A percentile compares a stretch with the other conserved stretches of the same genome.
Conservation (phyloP, 2,329 filamentous ascomycete species). For the Exophiala bonariae region DNA sequence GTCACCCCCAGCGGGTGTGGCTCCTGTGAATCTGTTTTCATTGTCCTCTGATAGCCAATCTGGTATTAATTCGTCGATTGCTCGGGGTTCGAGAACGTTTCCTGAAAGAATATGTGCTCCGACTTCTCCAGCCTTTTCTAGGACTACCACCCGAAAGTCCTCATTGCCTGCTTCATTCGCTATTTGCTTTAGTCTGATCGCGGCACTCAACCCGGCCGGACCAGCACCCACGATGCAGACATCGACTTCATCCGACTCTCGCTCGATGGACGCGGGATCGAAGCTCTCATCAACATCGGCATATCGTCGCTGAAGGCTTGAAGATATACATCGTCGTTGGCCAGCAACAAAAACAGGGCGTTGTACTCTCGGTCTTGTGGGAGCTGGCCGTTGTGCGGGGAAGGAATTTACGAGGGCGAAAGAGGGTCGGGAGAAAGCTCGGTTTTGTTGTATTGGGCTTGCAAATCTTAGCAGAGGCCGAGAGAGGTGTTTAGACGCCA, state of each 20-base stretch:
- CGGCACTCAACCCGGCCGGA: constrained; percentile 88
- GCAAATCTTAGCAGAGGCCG: constrained; percentile 45
- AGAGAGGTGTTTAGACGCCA: constrained; percentile 43
- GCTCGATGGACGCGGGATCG: constrained; percentile 69
- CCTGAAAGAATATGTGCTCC: constrained; percentile 95
- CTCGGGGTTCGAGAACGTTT: constrained; percentile 87
- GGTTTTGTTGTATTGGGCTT: constrained; percentile 32
- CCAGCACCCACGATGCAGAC: constrained; percentile 93
- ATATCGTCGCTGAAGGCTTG: constrained; percentile 40
- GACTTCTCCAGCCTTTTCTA: constrained; percentile 94
- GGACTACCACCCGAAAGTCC: constrained; percentile 85
- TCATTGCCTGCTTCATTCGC: constrained; percentile 94
- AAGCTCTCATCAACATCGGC: constrained; percentile 56
- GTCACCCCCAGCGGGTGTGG: constrained; percentile 79
- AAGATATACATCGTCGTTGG: constrained; percentile 47
- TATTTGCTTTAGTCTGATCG: constrained; percentile 91
- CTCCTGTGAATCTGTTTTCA: constrained; percentile 80
- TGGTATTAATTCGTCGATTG: constrained; percentile 85
- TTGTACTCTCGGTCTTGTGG: constrained; percentile 10
- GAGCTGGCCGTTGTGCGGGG: constrained; percentile 10
- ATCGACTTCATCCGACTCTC: constrained; percentile 91
- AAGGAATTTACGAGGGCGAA: constrained; percentile 8
- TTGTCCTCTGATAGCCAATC: constrained; percentile 92
- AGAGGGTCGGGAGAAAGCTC: constrained; percentile 27
- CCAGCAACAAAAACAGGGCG: constrained; percentile 26